A percentile compares a stretch with the other conserved stretches of the same genome.
Conservation (phyloP, 2,329 filamentous ascomycete species). For the Cladophialophora carrionii region DNA sequence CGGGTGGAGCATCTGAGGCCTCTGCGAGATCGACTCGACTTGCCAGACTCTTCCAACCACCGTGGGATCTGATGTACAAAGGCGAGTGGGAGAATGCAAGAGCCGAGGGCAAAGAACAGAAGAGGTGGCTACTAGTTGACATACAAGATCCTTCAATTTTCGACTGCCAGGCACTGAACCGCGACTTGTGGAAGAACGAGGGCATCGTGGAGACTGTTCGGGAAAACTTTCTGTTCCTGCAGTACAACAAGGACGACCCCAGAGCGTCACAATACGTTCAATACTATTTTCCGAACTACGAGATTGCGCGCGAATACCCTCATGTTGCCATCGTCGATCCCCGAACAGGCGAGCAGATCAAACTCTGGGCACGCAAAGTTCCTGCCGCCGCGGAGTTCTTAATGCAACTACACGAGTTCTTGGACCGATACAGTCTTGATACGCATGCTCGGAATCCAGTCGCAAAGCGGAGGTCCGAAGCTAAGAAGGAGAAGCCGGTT, state of each 20-base stretch:
- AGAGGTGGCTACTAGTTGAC: conserved; percentile 96
- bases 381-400: conserved; percentile 78
- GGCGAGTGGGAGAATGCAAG: conserved; percentile 82
- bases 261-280: conserved; percentile 79
- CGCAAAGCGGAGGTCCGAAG: conserved; percentile 72
- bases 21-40: conserved; percentile 75
- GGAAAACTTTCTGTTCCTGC: conserved; percentile 94
- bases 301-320: conserved; percentile 87
- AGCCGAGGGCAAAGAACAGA: conserved; percentile 78
- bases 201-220: conserved; percentile 76
- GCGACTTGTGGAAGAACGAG: conserved; percentile 92
- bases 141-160: conserved; percentile 93
- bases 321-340: conserved; percentile 96
- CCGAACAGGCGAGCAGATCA: conserved; percentile 93
- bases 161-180: conserved; percentile 89
- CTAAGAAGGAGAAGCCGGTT: conserved; percentile 71
- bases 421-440: conserved; percentile 93
- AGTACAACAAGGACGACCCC: conserved; percentile 85
- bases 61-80: conserved; percentile 83
- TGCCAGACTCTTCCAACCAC: conserved; percentile 89
- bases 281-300: conserved; percentile 82
- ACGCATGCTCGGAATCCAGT: conserved; percentile 91
- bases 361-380: conserved; percentile 86
- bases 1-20: conserved; percentile 66
- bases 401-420: conserved; percentile 88